These are phyloP conservation scores for Tuber melanosporum DNA, from an alignment of 495 filamentous ascomycete species.

Conservation along the genomic window DNA sequence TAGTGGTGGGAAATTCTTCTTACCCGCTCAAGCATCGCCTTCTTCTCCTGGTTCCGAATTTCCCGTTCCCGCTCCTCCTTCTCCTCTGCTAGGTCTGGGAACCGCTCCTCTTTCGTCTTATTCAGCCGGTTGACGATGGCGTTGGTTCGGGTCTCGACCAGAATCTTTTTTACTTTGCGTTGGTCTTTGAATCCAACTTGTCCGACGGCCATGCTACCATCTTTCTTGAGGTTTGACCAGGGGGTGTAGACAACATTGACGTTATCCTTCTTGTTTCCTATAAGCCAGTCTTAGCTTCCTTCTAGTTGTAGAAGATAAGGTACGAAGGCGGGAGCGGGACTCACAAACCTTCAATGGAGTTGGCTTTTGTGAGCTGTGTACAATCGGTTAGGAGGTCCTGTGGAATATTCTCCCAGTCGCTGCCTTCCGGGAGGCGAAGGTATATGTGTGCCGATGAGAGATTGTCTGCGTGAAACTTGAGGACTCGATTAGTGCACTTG, in stretches of 20 bases:
- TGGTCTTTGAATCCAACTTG: constrained; percentile 92
- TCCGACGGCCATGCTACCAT: constrained; percentile 90
- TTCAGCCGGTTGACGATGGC: constrained; percentile 89
- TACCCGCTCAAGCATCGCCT: constrained; percentile 59
- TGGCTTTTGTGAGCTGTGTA: constrained; percentile 92
- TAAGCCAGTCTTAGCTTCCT: not conserved
- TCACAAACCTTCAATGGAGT: constrained; percentile 82
- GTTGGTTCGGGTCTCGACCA: constrained; percentile 72
- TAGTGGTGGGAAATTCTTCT: constrained; percentile 40
- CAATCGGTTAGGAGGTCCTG: constrained; percentile 73
- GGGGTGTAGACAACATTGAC: constrained; percentile 94
- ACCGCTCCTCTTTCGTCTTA: constrained; percentile 85
- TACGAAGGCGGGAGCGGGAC: not conserved
- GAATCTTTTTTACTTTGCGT: constrained; percentile 72
- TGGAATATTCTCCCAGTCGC: constrained; percentile 79
- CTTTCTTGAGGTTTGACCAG: constrained; percentile 94
- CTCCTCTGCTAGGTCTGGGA: constrained; percentile 71
- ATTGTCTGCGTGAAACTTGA: constrained; percentile 93
- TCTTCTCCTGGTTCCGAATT: constrained; percentile 63
- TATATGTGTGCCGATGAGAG: constrained; percentile 95
- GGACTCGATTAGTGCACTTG: not conserved
- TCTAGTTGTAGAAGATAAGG: constrained; percentile 1
- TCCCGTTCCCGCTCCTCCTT: constrained; percentile 66
- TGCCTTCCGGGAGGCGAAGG: constrained; percentile 70
- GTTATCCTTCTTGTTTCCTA: constrained; percentile 97